These are phyloP conservation scores for Phytopythium cucurbitacearum DNA, from an alignment of 352 stramenopile species.

Conservation along the genomic window DNA sequence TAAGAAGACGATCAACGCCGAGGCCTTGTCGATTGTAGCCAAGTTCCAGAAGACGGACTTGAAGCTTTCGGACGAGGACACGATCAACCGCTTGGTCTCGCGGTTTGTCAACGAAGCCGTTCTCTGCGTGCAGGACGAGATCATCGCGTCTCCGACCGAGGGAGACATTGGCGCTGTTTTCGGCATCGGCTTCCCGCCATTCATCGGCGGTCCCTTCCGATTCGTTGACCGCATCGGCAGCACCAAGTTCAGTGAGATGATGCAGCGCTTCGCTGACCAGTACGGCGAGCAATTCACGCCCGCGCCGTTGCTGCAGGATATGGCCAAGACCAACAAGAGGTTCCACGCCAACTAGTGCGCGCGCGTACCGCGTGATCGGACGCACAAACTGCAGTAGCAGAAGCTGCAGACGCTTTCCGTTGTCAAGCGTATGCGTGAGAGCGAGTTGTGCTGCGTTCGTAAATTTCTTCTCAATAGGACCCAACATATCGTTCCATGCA, in stretches of 20 bases:
- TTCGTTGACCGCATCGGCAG: constrained; percentile 94
- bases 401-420: not conserved
- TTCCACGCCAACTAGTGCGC: constrained; percentile 88
- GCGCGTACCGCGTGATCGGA: not conserved
- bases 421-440: not conserved
- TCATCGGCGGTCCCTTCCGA: constrained; percentile 96
- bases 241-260: constrained; percentile 93
- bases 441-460: not conserved
- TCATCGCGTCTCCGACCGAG: constrained; percentile 95
- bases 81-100: constrained; percentile 93
- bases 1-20: constrained; percentile 87
- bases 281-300: constrained; percentile 96
- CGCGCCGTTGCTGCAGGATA: constrained; percentile 94
- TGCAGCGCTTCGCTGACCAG: constrained; percentile 94
- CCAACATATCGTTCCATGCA: too few relatives aligned
- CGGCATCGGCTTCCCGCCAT: constrained; percentile 97
- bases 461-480: not conserved
- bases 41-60: constrained; percentile 75
- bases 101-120: constrained; percentile 98
- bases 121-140: constrained; percentile 96
- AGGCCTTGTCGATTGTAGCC: constrained; percentile 78
- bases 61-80: constrained; percentile 79
- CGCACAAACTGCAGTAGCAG: not conserved
- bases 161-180: constrained; percentile 99
- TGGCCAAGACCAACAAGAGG: constrained; percentile 96